A percentile compares a stretch with the other conserved stretches of the same genome.
Evolutionary conservation across 768 basidiomycete genomes (phyloP).

Genomic region (Trametes punicea): DNA sequence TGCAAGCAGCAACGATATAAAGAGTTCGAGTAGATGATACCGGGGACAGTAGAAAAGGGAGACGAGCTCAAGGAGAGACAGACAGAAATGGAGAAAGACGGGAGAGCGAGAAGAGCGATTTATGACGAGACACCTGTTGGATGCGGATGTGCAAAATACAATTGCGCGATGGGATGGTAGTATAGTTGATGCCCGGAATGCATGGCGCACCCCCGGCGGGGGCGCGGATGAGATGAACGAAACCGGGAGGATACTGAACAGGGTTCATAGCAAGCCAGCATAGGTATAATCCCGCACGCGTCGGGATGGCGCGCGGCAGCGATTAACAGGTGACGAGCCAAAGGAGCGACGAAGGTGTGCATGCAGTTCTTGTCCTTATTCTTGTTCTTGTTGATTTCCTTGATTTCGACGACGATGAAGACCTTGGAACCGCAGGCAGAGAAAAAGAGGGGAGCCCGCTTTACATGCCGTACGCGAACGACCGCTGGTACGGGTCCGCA

Average conservation of each 20-base stretch:
- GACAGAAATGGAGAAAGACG: constrained; percentile 24
- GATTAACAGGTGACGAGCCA: constrained; percentile 13
- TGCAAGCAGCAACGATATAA: constrained; percentile 23
- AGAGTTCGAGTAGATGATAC: constrained; percentile 20
- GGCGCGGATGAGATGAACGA: neutral
- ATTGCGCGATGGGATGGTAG: constrained; percentile 37
- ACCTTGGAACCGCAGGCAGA: neutral
- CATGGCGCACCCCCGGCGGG: constrained; percentile 12
- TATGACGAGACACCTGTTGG: constrained; percentile 19
- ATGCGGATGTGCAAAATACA: constrained; percentile 37
- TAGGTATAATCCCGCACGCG: constrained; percentile 26
- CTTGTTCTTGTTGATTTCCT: constrained; percentile 12
- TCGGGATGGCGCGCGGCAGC: constrained; percentile 14
- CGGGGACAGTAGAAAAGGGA: neutral
- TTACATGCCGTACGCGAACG: constrained; percentile 82
- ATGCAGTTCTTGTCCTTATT: neutral
- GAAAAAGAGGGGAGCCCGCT: constrained; percentile 5
- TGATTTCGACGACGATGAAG: constrained; percentile 1
- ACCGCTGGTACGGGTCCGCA: constrained; percentile 74
- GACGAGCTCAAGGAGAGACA: neutral
- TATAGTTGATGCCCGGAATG: constrained; percentile 33
- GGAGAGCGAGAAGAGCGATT: constrained; percentile 32
- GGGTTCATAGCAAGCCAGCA: constrained; percentile 23
- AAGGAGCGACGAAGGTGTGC: constrained; percentile 21
- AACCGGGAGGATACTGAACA: constrained; percentile 18